Base-by-base conservation (phyloP, 768 basidiomycete genomes). In the Russula earlei region DNA sequence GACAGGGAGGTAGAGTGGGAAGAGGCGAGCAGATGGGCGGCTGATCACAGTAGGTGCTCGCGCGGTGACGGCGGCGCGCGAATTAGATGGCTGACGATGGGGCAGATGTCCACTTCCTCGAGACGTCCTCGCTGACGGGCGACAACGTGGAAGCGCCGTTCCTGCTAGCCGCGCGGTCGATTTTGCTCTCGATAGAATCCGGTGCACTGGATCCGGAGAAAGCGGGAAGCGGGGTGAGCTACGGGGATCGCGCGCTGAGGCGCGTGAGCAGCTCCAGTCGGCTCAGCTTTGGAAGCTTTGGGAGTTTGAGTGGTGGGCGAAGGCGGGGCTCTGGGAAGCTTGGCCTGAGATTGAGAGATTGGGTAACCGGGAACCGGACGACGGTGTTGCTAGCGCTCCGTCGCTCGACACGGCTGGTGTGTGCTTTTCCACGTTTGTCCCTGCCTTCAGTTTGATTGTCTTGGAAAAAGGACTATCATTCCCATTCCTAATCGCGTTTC, bases 71-170 rank as follows among this genome's bases (percentile, higher is more conserved):
- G 34, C 53, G n/a, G n/a, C n/a, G n/a, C n/a, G n/a, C n/a, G 38
- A n/a, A 33, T 12, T 34, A 19, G 22, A 2, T 25, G 45, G 45
- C 54, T 52, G 37, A 61, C 29, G 10, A 5, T 0, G 37, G 51
- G 34, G 34, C 64, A 97, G 94, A 89, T 62, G 80, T 96, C 7
- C 87, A 96, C 64, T 97, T 95, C 67, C 79, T 97, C 38, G 96
- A 99, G 69, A 81, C 87, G 0, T 98, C 96, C 0, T 95, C 92
- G 9, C 69, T 95, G 55, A 85, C 84, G 4, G 94, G 95, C 38
- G 90, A 93, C 62, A 97, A 98, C 65, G 87, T 94, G 50, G 87
- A 93, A 65, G 87, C 92, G 38, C 96, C 96, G 0, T 99, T 99
- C 71, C 72, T 90, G 46, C 74, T 89, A 42, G 84, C 88, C 20